phyloP scores from a whole-genome alignment of 75 land plant species.

The Pinus tabuliformis region DNA sequence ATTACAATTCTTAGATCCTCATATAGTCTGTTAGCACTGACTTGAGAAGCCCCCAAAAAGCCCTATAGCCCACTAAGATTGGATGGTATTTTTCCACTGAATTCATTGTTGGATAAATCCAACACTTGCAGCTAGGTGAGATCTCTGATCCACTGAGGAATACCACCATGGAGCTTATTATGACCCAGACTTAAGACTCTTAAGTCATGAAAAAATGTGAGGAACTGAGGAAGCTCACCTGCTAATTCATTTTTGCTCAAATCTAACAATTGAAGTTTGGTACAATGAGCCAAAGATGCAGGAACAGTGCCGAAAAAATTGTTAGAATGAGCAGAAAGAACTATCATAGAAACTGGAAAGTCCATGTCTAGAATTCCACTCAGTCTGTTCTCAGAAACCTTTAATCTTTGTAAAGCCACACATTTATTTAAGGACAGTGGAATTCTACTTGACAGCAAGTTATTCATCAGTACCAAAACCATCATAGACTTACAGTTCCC shows the following conservation, averaged over 20 bases:
- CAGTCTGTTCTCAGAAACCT: too few species aligned
- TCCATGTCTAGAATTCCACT: too few species aligned
- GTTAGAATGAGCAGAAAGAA: background rate
- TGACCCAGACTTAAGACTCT: background rate
- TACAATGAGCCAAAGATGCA: background rate
- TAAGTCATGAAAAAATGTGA: background rate
- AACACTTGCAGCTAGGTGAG: conserved; percentile 10
- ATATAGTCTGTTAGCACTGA: conserved; percentile 16
- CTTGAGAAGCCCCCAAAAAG: conserved; percentile 10
- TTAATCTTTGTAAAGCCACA: too few species aligned
- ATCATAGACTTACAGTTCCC: background rate
- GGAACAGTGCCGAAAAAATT: background rate
- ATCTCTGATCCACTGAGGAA: conserved; percentile 2
- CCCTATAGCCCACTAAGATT: conserved; percentile 6
- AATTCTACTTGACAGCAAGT: too few species aligned
- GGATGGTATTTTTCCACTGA: conserved; percentile 22
- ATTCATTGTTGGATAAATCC: conserved; percentile 17
- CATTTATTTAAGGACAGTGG: too few species aligned
- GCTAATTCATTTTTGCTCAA: conserved; percentile 9
- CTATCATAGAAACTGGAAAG: background rate
- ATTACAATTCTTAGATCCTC: background rate
- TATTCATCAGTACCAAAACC: too few species aligned
- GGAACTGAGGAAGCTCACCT: conserved; percentile 1
- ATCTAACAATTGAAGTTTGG: conserved; percentile 1
- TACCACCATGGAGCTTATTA: conserved; percentile 11